Evolutionary conservation across 2,329 filamentous ascomycete genomes (phyloP).

Genomic region (Bipolaris zeicola): DNA sequence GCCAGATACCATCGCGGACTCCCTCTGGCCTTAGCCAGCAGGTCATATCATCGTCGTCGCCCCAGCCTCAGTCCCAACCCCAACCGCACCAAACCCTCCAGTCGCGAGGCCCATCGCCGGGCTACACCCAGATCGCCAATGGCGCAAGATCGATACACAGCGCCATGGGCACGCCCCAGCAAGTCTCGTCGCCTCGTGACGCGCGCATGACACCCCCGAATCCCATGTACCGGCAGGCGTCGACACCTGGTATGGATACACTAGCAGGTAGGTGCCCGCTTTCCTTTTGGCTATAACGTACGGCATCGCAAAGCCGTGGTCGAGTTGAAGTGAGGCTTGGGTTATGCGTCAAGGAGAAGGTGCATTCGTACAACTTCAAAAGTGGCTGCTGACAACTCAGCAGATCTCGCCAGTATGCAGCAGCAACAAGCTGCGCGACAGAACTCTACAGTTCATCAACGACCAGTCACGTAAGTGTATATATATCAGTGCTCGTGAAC

Average conservation of each 20-base stretch:
- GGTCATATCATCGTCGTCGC: conserved; percentile 44
- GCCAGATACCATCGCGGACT: conserved; percentile 47
- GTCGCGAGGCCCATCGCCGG: conserved; percentile 38
- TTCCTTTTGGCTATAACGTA: conserved; percentile 14
- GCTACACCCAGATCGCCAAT: conserved; percentile 35
- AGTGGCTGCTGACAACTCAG: conserved; percentile 9
- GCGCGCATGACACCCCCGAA: conserved; percentile 44
- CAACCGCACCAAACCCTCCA: conserved; percentile 44
- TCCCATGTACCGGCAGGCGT: conserved; percentile 48
- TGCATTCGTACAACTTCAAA: background rate
- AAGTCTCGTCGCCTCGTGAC: conserved; percentile 38
- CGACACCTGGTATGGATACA: conserved; percentile 56
- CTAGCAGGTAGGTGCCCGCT: conserved; percentile 49
- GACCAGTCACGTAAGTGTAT: conserved; percentile 45
- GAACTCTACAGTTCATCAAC: conserved; percentile 39
- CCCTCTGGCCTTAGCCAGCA: conserved; percentile 54
- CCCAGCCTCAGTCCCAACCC: conserved; percentile 35
- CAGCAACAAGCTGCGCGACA: conserved; percentile 52
- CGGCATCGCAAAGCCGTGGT: background rate
- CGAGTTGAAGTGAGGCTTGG: background rate
- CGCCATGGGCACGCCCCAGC: conserved; percentile 40
- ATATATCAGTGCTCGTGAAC: background rate
- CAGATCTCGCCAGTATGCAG: conserved; percentile 56
- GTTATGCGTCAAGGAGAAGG: conserved; percentile 4
- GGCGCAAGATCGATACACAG: conserved; percentile 40